Evolutionary conservation across 2,329 filamentous ascomycete species (phyloP), one percentile per base, ranked within the genome.

Genomic region (Exophiala viscosa): DNA sequence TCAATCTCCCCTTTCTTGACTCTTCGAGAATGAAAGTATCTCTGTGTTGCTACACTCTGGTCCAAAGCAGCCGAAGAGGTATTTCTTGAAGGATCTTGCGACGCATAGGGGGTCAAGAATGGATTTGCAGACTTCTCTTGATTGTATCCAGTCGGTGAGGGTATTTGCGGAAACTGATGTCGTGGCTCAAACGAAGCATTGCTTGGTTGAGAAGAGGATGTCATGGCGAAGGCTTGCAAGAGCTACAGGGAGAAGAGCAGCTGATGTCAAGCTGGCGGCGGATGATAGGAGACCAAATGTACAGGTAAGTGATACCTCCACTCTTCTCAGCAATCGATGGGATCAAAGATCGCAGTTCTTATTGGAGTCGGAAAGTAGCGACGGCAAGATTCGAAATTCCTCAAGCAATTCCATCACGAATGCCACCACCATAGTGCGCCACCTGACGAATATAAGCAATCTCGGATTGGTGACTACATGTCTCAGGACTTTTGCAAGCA

Each of bases 1-100:
- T 90, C 85, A 2, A 88, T 70, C 45, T 88, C 81, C 38, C 82
- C 87, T 67, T 89, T 88, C 66, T 78, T 80, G 28, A 93, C 80
- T 55, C 87, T 75, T 53, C 88, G 78, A 13, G 87, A 90, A 68
- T 86, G 85, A 66, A 92, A 92, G 44, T 58, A 62, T 45, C 50
- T 45, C 43, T 57, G 52, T 5, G 39, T 50, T 34, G 43, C 34
- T 38, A 40, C 38, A 17, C 36, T 23, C 15, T 59, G 51, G 15
- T 47, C 33, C 15, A 61, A 49, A 3, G 35, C 44, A 15, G 53
- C 45, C 14, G 53, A 58, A n/a, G 60, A 62, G 20, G 55, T 42
- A n/a, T 36, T 52, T 23, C 54, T 49, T 5, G 60, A 62, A 8
- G 52, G 48, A 28, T 54, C 40, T 38, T 52, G 45, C 18, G 60